These are phyloP conservation scores for Cystobasidium onofrii DNA, from an alignment of 768 basidiomycete species.

Conservation along the genomic window DNA sequence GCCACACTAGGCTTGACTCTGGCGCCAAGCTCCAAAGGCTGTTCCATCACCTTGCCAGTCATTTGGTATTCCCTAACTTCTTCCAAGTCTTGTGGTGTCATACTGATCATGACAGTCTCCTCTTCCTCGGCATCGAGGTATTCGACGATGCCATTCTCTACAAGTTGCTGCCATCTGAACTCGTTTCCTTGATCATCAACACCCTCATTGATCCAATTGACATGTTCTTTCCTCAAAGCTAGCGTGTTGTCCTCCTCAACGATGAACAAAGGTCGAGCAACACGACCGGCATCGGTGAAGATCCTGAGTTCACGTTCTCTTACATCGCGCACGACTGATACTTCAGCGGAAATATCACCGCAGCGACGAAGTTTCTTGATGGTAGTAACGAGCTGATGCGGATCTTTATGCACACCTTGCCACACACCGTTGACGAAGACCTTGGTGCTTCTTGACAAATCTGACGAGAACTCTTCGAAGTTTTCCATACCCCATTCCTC, in stretches of 20 bases:
- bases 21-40: constrained; percentile 68
- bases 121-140: constrained; percentile 96
- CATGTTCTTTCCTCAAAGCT: constrained; percentile 58
- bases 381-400: constrained; percentile 81
- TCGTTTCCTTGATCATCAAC: constrained; percentile 33
- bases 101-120: constrained; percentile 98
- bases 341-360: constrained; percentile 90
- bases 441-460: constrained; percentile 56
- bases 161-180: constrained; percentile 73
- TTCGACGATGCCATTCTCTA: constrained; percentile 83
- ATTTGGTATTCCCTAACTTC: constrained; percentile 62
- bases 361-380: constrained; percentile 85
- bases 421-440: constrained; percentile 99
- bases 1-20: constrained; percentile 64
- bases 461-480: constrained; percentile 78
- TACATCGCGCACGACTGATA: constrained; percentile 94
- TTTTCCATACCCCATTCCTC: constrained; percentile 98
- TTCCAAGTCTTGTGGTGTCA: constrained; percentile 94
- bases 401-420: constrained; percentile 97
- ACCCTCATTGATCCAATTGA: constrained; percentile 62
- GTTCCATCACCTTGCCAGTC: constrained; percentile 42
- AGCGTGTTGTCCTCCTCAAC: constrained; percentile 54
- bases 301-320: constrained; percentile 86
- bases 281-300: constrained; percentile 93
- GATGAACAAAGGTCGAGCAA: constrained; percentile 93